phyloP scores from a whole-genome alignment of 2,329 filamentous ascomycete species.

The Curvularia sp. region DNA sequence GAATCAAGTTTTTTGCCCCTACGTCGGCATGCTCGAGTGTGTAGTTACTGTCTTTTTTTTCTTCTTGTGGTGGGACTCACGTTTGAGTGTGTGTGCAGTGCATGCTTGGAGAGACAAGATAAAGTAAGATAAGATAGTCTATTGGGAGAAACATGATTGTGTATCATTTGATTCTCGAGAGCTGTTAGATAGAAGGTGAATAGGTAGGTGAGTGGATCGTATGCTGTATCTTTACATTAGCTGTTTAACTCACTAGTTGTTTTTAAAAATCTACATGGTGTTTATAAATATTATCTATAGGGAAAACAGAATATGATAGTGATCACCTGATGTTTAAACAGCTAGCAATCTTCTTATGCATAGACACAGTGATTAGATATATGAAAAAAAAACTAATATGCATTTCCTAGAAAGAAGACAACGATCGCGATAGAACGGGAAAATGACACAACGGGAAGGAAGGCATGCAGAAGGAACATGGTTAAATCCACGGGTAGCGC shows the following conservation, averaged over 20 bases:
- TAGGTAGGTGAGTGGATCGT: background rate
- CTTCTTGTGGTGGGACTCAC: background rate
- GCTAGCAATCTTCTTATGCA: no score
- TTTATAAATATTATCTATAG: background rate
- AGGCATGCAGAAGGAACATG: no score
- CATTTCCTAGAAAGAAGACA: no score
- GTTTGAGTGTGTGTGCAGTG: background rate
- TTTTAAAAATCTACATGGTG: background rate
- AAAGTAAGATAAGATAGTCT: background rate
- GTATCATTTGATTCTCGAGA: background rate
- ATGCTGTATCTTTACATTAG: background rate
- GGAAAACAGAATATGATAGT: no score
- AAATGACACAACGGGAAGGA: no score
- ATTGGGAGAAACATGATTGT: background rate
- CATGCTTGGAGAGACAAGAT: background rate
- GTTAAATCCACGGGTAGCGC: no score
- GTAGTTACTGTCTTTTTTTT: background rate
- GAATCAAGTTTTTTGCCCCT: background rate
- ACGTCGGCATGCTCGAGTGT: background rate
- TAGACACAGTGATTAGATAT: no score
- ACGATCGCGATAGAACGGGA: no score
- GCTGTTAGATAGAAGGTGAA: background rate
- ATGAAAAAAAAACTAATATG: no score
- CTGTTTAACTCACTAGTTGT: background rate
- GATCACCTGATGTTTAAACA: no score